A percentile compares a stretch with the other conserved stretches of the same genome.
Evolutionary conservation across 306 rosid species (phyloP).

Genomic region (Castanospermum australe): DNA sequence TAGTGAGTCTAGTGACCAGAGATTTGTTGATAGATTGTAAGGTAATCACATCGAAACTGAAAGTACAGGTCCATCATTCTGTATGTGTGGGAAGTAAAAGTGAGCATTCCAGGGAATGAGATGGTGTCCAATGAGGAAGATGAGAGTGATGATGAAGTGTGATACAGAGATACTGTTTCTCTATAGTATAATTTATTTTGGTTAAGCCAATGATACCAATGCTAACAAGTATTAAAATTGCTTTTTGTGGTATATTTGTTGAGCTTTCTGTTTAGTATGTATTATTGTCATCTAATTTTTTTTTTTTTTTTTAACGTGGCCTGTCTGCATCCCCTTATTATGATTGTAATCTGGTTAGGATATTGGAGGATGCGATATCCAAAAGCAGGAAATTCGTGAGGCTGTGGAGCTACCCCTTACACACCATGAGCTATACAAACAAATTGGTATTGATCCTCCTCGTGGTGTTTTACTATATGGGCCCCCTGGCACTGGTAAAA

Average conservation of each 20-base stretch:
- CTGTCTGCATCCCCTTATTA: neutral
- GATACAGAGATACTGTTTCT: slow-evolving; percentile 46
- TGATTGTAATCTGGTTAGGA: slow-evolving; percentile 48
- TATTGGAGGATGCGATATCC: slow-evolving; percentile 98
- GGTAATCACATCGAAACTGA: slow-evolving; percentile 54
- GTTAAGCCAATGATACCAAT: neutral
- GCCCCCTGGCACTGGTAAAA: slow-evolving; percentile 98
- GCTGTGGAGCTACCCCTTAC: slow-evolving; percentile 98
- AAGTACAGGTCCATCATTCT: slow-evolving; percentile 47
- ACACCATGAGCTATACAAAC: slow-evolving; percentile 94
- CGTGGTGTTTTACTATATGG: slow-evolving; percentile 99
- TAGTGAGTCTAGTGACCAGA: slow-evolving; percentile 37
- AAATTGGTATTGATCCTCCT: slow-evolving; percentile 98
- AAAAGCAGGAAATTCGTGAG: slow-evolving; percentile 99
- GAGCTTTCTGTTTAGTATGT: neutral
- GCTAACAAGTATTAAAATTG: neutral
- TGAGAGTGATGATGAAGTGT: slow-evolving; percentile 47
- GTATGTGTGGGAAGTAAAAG: slow-evolving; percentile 58
- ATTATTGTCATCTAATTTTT: neutral
- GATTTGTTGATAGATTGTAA: slow-evolving; percentile 54
- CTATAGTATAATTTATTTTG: slow-evolving; percentile 11
- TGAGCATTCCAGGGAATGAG: slow-evolving; percentile 46
- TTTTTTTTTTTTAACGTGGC: no score
- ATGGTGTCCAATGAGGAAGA: slow-evolving; percentile 53
- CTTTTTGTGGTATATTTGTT: neutral